Evolutionary conservation across 2,329 filamentous ascomycete species (phyloP).

Genomic region (Hymenoscyphus repandus): DNA sequence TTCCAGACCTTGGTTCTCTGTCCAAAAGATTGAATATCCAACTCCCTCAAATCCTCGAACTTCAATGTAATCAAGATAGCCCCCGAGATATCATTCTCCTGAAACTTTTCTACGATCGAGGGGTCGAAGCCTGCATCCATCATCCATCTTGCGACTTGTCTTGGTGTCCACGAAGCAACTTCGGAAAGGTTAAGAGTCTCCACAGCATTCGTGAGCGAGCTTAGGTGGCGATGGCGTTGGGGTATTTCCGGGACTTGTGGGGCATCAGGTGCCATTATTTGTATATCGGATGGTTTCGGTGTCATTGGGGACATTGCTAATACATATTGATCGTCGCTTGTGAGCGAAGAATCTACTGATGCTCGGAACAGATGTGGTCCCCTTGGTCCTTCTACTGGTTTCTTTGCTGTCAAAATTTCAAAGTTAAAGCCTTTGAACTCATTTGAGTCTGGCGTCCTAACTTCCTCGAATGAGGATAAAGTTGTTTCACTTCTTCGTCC

Average conservation of each 20-base stretch:
- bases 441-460: constrained; percentile 62
- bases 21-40: constrained; percentile 76
- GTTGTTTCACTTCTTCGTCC: constrained; percentile 76
- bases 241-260: constrained; percentile 24
- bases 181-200: constrained; percentile 53
- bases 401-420: constrained; percentile 45
- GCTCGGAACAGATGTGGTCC: constrained; percentile 83
- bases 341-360: constrained; percentile 53
- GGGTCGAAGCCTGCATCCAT: constrained; percentile 74
- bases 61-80: constrained; percentile 84
- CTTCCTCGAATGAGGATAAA: constrained; percentile 80
- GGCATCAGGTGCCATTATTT: constrained; percentile 20
- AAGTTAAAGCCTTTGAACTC: constrained; percentile 57
- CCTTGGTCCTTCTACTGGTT: constrained; percentile 70
- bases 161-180: constrained; percentile 64
- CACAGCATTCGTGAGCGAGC: constrained; percentile 52
- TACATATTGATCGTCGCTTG: constrained; percentile 45
- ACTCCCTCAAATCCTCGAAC: constrained; percentile 79
- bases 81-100: constrained; percentile 88
- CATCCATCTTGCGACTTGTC: constrained; percentile 84
- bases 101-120: constrained; percentile 73
- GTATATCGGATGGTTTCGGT: constrained; percentile 49
- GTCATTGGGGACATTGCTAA: constrained; percentile 71
- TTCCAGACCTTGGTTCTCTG: constrained; percentile 76
- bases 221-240: constrained; percentile 36